These are phyloP conservation scores for Musa schizocarpa DNA, from an alignment of 176 grass and related monocot genomes.

Conservation along the genomic window DNA sequence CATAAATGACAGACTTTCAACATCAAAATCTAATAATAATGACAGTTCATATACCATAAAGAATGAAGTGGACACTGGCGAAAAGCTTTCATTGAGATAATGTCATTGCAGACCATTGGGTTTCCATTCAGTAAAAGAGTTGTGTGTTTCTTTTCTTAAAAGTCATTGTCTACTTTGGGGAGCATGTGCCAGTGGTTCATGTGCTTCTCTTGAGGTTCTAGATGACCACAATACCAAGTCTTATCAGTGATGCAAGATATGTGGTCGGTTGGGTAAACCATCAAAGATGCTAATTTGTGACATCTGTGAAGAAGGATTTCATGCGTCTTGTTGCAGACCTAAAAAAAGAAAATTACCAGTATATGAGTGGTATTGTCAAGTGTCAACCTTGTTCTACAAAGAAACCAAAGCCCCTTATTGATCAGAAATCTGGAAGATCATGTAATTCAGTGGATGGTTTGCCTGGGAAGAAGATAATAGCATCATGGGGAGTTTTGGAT, in stretches of 20 bases:
- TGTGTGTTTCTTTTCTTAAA: constrained; percentile 68
- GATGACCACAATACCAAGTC: constrained; percentile 24
- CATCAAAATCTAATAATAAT: constrained; percentile 22
- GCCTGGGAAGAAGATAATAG: not conserved
- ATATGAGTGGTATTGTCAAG: constrained; percentile 70
- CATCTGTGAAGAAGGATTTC: constrained; percentile 78
- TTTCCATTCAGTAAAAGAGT: constrained; percentile 40
- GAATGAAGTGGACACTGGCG: constrained; percentile 29
- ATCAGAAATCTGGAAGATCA: not conserved
- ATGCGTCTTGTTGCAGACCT: constrained; percentile 59
- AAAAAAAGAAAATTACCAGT: constrained; percentile 21
- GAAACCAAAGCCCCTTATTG: constrained; percentile 26
- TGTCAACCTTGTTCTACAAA: constrained; percentile 50
- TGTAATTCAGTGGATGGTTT: constrained; percentile 12
- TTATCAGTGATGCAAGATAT: constrained; percentile 47
- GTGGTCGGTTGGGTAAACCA: constrained; percentile 33
- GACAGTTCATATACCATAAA: constrained; percentile 18
- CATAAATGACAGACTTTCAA: constrained; percentile 11
- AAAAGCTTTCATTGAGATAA: constrained; percentile 25
- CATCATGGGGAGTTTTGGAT: constrained; percentile 19
- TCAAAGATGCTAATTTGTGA: constrained; percentile 85
- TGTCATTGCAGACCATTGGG: not conserved
- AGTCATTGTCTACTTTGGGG: constrained; percentile 41
- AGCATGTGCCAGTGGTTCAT: constrained; percentile 5
- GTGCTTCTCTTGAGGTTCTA: constrained; percentile 13